These are phyloP conservation scores for Microbotryum lychnidis-dioicae DNA, from an alignment of 1,284 basidiomycete genomes.

Conservation along the genomic window DNA sequence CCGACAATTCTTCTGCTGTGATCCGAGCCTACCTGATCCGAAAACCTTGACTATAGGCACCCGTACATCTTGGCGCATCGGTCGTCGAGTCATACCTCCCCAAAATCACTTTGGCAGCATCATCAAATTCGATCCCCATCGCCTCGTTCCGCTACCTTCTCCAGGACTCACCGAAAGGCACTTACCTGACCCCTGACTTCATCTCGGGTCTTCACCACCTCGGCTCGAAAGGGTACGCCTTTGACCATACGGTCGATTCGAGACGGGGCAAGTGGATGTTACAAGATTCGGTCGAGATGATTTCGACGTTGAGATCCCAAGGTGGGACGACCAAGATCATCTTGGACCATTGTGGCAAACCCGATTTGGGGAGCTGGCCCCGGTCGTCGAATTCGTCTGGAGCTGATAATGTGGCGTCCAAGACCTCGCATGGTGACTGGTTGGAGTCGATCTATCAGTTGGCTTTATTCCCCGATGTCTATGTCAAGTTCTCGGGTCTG, in stretches of 20 bases:
- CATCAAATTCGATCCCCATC: conserved; percentile 3
- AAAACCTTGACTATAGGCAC: conserved; percentile 10
- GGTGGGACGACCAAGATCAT: conserved; percentile 10
- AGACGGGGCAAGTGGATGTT: conserved; percentile 1
- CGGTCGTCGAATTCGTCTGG: conserved; percentile 1
- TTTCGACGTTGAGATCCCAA: conserved; percentile 12
- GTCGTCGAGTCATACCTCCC: conserved; percentile 14
- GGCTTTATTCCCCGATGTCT: conserved; percentile 20
- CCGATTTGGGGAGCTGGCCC: conserved; percentile 9
- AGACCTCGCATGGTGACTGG: conserved; percentile 1
- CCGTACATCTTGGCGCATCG: conserved; percentile 15
- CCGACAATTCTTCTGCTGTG: background rate
- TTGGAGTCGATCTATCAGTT: conserved; percentile 12
- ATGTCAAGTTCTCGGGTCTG: conserved; percentile 26
- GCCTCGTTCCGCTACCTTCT: conserved; percentile 25
- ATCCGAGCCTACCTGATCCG: background rate
- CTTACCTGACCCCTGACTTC: conserved; percentile 11
- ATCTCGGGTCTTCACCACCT: conserved; percentile 18
- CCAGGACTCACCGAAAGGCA: conserved; percentile 18
- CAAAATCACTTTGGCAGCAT: conserved; percentile 3
- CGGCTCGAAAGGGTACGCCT: conserved; percentile 16
- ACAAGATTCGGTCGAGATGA: background rate
- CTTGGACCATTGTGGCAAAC: conserved; percentile 29
- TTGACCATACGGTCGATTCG: conserved; percentile 27
- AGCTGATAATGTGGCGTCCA: conserved; percentile 6